Conservation (phyloP, 1,284 basidiomycete species). For the Rhodotorula sp. region DNA sequence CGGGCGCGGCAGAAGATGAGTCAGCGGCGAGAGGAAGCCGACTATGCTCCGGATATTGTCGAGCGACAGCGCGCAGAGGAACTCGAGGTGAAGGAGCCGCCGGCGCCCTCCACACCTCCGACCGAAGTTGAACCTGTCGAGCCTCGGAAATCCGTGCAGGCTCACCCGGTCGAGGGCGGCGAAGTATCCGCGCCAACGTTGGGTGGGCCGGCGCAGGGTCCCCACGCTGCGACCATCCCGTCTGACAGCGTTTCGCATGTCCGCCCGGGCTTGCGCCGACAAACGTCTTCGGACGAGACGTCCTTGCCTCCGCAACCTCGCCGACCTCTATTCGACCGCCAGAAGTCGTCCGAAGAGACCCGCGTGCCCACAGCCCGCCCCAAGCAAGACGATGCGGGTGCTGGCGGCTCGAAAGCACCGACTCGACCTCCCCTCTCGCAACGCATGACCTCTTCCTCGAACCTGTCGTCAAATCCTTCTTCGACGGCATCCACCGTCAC, state of each 20-base stretch:
- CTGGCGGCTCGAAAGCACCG: neutral
- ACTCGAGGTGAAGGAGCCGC: neutral
- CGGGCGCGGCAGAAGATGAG: neutral
- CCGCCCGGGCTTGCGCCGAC: neutral
- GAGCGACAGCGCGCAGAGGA: neutral
- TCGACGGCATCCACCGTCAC: neutral
- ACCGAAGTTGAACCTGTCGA: too few relatives aligned
- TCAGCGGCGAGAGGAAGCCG: neutral
- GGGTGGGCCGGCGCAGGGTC: too few relatives aligned
- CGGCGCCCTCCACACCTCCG: neutral
- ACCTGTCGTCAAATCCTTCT: neutral
- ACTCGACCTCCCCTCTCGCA: slow-evolving; percentile 1
- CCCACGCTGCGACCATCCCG: neutral
- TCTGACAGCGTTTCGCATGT: neutral
- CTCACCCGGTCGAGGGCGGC: neutral
- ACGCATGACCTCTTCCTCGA: slow-evolving; percentile 1
- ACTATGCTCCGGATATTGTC: neutral
- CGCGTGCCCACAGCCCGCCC: too few relatives aligned
- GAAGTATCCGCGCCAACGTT: too few relatives aligned
- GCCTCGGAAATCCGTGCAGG: neutral
- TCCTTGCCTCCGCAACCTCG: neutral
- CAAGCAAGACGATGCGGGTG: too few relatives aligned
- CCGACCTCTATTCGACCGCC: neutral
- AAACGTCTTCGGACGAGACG: neutral
- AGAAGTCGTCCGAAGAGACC: neutral